Conservation (phyloP, 1,284 basidiomycete species). For the Lentinus polychrous region DNA sequence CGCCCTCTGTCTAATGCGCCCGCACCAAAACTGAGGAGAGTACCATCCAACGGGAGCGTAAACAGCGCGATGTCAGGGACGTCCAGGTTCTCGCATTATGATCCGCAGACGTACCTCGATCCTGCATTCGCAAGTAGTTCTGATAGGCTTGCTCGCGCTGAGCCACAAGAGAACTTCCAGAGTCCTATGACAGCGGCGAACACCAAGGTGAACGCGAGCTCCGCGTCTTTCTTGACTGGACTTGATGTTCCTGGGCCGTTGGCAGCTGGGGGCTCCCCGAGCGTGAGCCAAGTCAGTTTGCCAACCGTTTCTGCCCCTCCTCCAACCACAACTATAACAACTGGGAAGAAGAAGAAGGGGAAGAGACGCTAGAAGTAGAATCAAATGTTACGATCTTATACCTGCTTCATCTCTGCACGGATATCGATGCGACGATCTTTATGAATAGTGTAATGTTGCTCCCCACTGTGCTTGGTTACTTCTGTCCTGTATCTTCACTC, state of each 20-base stretch:
- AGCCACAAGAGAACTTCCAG: slow-evolving; percentile 11
- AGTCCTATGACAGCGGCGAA: slow-evolving; percentile 23
- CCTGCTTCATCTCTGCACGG: no score
- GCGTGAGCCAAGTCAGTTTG: not conserved
- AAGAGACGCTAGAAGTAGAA: no score
- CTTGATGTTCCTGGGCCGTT: not conserved
- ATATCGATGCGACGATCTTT: no score
- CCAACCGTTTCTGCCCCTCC: not conserved
- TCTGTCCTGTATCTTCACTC: no score
- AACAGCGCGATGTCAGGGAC: slow-evolving; percentile 21
- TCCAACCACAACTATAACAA: not conserved
- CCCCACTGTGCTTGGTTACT: no score
- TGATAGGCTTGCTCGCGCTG: slow-evolving; percentile 16
- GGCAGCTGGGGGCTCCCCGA: slow-evolving; percentile 5
- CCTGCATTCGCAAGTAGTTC: slow-evolving; percentile 26
- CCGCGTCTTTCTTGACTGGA: not conserved
- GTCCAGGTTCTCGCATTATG: slow-evolving; percentile 22
- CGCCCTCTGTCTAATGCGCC: slow-evolving; percentile 18
- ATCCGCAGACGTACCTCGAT: slow-evolving; percentile 23
- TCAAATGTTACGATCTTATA: no score
- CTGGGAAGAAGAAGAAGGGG: not conserved
- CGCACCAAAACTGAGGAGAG: slow-evolving; percentile 13
- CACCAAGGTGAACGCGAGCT: slow-evolving; percentile 19
- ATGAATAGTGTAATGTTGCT: no score
- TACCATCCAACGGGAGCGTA: slow-evolving; percentile 22